Base-by-base conservation (phyloP, 345 rosid species). In the Viola odorata region DNA sequence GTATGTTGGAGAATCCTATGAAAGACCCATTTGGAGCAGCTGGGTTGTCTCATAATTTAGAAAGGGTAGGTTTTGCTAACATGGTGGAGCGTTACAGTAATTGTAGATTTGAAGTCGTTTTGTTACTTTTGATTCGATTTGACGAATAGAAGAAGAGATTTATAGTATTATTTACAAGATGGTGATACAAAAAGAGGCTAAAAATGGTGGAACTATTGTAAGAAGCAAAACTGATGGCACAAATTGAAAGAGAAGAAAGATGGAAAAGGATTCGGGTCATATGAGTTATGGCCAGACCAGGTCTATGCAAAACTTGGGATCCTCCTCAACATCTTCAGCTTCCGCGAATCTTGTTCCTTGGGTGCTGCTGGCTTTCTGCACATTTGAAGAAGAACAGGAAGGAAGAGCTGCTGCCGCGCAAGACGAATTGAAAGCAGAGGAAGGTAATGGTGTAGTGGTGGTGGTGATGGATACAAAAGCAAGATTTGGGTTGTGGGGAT, bases 251-350 rank as follows among this genome's bases (percentile, higher is more conserved):
- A 23, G 32, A 23, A 23, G 9, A 15, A 51, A 17, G 32, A 51
- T 4, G 8, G 8, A 50, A 11, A 15, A 23, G 8, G 5, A 52
- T 53, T 10, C 39, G 23, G 36, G 37, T 17, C 51, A 37, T 32
- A n/a, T n/a, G n/a, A n/a, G n/a, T n/a, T 37, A 64, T 44, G 68
- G 68, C 68, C 68, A 64, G 38, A 53, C 68, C 59, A 64, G 44
- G 53, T 64, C 68, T 48, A 54, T 3, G 16, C 53, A 64, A 16
- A 64, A 64, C 60, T 45, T 47, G 52, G 68, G 68, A 37, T 64
- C 68, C 36, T 56, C 45, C 36, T 56, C 45, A 9, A 48, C 16
- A 53, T 50, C 56, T 41, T 55, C 55, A 56, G 32, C 55, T 56
- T 37, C 61, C 32, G 2, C 32, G 32, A 14, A 39, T 40, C 61